A percentile compares a stretch with the other conserved stretches of the same genome.
These are phyloP conservation scores for Fimicolochytrium jonesii DNA, from an alignment of 192 early-diverging fungal genomes.

Conservation along the genomic window DNA sequence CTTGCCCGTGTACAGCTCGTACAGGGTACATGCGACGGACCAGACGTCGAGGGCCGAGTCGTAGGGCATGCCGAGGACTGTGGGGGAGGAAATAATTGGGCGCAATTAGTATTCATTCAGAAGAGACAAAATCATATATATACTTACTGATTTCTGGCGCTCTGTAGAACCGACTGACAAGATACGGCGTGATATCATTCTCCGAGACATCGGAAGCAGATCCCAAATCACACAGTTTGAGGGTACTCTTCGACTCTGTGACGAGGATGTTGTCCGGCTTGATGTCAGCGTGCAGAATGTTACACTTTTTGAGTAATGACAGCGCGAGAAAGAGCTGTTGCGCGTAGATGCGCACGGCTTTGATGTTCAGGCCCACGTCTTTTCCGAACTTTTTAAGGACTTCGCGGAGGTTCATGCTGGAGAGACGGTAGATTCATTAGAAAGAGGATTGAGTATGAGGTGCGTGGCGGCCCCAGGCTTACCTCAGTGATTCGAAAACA, in stretches of 20 bases:
- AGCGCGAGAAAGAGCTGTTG: constrained; percentile 85
- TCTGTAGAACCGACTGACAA: constrained; percentile 93
- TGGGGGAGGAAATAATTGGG: background rate
- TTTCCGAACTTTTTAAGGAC: constrained; percentile 94
- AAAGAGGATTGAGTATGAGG: too few relatives aligned
- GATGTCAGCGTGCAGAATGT: constrained; percentile 91
- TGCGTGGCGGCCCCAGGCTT: background rate
- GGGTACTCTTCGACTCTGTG: constrained; percentile 64
- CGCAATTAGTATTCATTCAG: too few relatives aligned
- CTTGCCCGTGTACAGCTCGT: constrained; percentile 92
- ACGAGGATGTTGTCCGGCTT: constrained; percentile 98
- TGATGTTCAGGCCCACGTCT: constrained; percentile 87
- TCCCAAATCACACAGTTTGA: constrained; percentile 94
- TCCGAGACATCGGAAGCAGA: constrained; percentile 83
- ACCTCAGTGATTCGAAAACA: constrained; percentile 90
- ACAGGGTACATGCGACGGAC: constrained; percentile 92
- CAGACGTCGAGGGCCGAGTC: constrained; percentile 90
- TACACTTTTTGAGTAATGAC: constrained; percentile 74
- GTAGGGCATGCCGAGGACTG: constrained; percentile 83
- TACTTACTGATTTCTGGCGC: constrained; percentile 91
- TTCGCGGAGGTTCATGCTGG: constrained; percentile 84
- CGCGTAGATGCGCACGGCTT: constrained; percentile 87
- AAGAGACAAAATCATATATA: constrained; percentile 2
- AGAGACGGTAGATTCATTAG: background rate
- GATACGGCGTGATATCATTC: constrained; percentile 92